Conservation (phyloP, 306 rosid species). For the Quercus alba region DNA sequence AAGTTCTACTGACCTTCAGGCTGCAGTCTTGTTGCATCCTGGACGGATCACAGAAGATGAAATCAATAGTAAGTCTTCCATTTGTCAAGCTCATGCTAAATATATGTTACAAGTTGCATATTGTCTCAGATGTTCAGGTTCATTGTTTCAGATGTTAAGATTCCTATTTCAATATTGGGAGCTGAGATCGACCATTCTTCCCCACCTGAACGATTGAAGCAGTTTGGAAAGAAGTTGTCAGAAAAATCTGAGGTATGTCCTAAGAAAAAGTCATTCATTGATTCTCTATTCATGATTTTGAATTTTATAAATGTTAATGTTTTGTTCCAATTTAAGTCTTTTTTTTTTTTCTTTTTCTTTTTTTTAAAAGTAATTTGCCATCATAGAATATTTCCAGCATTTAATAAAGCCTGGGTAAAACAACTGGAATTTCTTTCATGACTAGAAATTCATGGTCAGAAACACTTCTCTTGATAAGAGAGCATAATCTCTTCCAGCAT, state of each 20-base stretch:
- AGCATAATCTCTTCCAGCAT: no score
- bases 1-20: slow-evolving; percentile 32
- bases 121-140: not conserved
- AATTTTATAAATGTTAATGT: not conserved
- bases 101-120: not conserved
- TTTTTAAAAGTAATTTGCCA: no score
- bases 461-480: no score
- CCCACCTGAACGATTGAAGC: slow-evolving; percentile 39
- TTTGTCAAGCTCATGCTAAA: not conserved
- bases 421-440: no score
- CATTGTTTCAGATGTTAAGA: slow-evolving; percentile 40
- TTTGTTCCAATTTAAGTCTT: no score
- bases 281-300: not conserved
- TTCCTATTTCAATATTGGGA: slow-evolving; percentile 48
- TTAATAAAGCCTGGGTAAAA: no score
- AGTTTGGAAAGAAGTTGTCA: slow-evolving; percentile 32
- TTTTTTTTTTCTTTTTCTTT: no score
- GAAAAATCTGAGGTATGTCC: slow-evolving; percentile 39
- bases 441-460: no score
- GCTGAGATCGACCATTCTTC: slow-evolving; percentile 38
- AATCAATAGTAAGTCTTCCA: slow-evolving; percentile 17
- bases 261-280: not conserved
- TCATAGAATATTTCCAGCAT: no score
- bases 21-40: slow-evolving; percentile 50
- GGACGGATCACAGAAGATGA: slow-evolving; percentile 22